phyloP scores from a whole-genome alignment of 2,329 filamentous ascomycete species.

The Dissoconium aciculare region DNA sequence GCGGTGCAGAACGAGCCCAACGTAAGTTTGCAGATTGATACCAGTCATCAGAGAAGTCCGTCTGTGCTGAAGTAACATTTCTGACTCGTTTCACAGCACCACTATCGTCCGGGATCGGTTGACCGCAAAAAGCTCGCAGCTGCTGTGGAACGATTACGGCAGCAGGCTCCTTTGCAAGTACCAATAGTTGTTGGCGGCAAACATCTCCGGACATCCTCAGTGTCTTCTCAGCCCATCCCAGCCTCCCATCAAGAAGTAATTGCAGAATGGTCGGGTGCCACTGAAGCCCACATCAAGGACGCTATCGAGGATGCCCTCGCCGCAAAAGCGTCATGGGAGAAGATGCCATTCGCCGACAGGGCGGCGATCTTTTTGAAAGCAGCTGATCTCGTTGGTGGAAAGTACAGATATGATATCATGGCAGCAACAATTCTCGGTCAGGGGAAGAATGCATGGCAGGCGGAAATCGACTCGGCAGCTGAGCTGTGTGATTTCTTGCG shows the following conservation, averaged over 20 bases:
- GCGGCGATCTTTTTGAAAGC: constrained; percentile 93
- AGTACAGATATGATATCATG: constrained; percentile 96
- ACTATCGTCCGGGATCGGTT: constrained; percentile 70
- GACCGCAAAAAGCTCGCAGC: constrained; percentile 63
- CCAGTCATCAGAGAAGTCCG: neutral
- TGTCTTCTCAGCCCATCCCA: constrained; percentile 64
- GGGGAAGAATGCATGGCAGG: constrained; percentile 97
- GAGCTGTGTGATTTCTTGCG: constrained; percentile 80
- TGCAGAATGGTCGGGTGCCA: constrained; percentile 74
- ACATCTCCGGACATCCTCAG: constrained; percentile 41
- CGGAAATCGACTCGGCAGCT: constrained; percentile 92
- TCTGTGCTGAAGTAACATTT: constrained; percentile 1
- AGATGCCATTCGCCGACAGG: constrained; percentile 73
- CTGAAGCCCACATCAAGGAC: constrained; percentile 54
- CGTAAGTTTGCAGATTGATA: constrained; percentile 39
- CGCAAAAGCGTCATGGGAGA: constrained; percentile 78
- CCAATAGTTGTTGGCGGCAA: constrained; percentile 75
- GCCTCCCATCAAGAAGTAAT: constrained; percentile 61
- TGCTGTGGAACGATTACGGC: constrained; percentile 55
- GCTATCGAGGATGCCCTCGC: constrained; percentile 74
- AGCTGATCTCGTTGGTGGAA: constrained; percentile 73
- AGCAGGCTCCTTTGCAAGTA: constrained; percentile 56
- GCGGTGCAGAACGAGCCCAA: constrained; percentile 89
- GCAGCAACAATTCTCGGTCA: constrained; percentile 91
- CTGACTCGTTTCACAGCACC: constrained; percentile 50